phyloP scores from a whole-genome alignment of 345 rosid genomes.

The Fremontodendron californicum region DNA sequence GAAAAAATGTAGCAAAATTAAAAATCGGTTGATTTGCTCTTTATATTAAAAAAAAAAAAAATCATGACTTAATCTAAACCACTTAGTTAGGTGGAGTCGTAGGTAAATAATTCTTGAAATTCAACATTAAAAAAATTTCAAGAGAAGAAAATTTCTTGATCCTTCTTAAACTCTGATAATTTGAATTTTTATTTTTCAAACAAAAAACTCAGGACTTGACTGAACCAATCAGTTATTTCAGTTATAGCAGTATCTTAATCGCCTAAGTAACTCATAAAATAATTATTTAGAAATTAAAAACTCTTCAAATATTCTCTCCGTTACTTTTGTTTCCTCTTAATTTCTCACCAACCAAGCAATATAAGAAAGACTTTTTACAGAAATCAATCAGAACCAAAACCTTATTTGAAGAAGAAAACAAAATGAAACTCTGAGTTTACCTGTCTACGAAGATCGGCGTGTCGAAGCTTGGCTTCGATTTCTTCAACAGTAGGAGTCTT shows the following conservation, averaged over 20 bases:
- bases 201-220: neutral
- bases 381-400: neutral
- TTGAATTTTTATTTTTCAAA: neutral
- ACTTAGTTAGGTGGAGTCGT: neutral
- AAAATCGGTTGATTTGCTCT: neutral
- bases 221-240: neutral
- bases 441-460: conserved; percentile 94
- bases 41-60: neutral
- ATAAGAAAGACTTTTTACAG: neutral
- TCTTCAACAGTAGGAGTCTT: conserved; percentile 72
- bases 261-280: neutral
- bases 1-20: neutral
- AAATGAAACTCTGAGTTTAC: conserved; percentile 23
- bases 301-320: neutral
- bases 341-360: neutral
- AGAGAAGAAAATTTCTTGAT: neutral
- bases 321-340: neutral
- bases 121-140: neutral
- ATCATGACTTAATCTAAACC: neutral
- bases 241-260: neutral
- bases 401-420: neutral
- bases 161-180: neutral
- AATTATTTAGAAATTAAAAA: neutral
- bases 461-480: conserved; percentile 89
- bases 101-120: neutral